Base-by-base conservation (phyloP, 495 filamentous ascomycete species). In the Talaromyces liani region DNA sequence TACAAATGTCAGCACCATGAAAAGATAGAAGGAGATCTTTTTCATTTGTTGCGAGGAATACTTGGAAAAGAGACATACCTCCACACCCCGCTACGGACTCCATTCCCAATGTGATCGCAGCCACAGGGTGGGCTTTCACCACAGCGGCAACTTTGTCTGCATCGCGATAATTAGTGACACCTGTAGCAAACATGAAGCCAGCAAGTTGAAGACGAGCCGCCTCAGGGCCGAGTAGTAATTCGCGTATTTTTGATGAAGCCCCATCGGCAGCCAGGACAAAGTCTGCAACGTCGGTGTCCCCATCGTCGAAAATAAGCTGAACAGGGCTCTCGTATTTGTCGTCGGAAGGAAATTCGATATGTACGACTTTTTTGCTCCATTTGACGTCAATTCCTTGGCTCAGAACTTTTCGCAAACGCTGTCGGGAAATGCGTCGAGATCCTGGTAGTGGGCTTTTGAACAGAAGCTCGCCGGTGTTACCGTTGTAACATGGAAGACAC, bases 211-310 rank as follows among this genome's bases (percentile, higher is more conserved):
- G 10, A 18, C 34, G 31, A 12, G 34, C 76, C 0, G 51, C 47
- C 9, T 77, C 68, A 1, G 69, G 61, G 0, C 80, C 79, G 12
- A 84, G 68, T 0, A 84, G 65, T 7, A 74, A 53, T 36, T 70
- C 65, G 4, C 82, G 71, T 0, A 78, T 71, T 22, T 63, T 68
- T 20, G 77, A 80, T 10, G 72, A 70, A 14, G 81, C 72, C 18
- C 81, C 81, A 62, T 85, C 82, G 0, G 81, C 73, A 0, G 80
- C 82, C 20, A 85, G 61, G 2, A 82, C 64, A 1, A 75, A 68
- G 33, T 66, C 59, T 8, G 67, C 67, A 0, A 36, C 62, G 22
- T 66, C 66, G 0, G 29, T 60, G 1, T 60, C 25, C 3, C 69
- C 70, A 58, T 72, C 68, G 2, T 61, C 53, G 41, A 75, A 72